Percentiles rank a stretch among this genome's conserved stretches.
Conservation (phyloP, 2,329 filamentous ascomycete genomes). For the Dactylonectria estremocensis region DNA sequence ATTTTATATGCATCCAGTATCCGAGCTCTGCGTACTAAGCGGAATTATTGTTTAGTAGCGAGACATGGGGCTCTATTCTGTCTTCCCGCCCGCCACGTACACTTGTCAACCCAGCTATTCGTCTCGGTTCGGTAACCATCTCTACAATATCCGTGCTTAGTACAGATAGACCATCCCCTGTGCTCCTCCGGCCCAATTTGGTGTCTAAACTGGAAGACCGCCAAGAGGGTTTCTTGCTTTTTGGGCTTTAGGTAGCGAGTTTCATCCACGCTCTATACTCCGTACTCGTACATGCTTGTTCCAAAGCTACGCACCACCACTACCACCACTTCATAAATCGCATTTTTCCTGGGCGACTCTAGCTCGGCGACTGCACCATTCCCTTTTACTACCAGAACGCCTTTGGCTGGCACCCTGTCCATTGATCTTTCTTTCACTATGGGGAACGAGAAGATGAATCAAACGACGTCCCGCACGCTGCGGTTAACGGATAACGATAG, state of each 20-base stretch:
- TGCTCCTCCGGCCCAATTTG: background rate
- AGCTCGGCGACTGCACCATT: background rate
- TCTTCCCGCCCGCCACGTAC: background rate
- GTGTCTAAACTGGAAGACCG: background rate
- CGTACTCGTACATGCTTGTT: no score
- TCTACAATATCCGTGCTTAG: background rate
- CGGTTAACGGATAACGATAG: conserved; percentile 98
- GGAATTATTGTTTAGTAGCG: background rate
- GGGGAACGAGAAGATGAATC: conserved; percentile 53
- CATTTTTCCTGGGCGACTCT: background rate
- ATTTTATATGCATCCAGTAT: background rate
- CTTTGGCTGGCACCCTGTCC: background rate
- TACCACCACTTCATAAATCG: background rate
- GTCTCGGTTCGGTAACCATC: background rate
- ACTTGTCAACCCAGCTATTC: background rate
- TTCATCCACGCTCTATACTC: background rate
- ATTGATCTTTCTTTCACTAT: background rate
- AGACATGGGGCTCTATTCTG: background rate
- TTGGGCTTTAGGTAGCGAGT: background rate
- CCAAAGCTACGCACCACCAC: background rate
- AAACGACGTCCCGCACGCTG: conserved; percentile 93
- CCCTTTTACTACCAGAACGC: background rate
- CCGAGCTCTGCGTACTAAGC: background rate
- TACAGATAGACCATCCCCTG: background rate
- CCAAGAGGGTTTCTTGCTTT: background rate